A percentile compares a stretch with the other conserved stretches of the same genome.
phyloP scores from a whole-genome alignment of 305 asterid genomes.

The Fraxinus sp. region DNA sequence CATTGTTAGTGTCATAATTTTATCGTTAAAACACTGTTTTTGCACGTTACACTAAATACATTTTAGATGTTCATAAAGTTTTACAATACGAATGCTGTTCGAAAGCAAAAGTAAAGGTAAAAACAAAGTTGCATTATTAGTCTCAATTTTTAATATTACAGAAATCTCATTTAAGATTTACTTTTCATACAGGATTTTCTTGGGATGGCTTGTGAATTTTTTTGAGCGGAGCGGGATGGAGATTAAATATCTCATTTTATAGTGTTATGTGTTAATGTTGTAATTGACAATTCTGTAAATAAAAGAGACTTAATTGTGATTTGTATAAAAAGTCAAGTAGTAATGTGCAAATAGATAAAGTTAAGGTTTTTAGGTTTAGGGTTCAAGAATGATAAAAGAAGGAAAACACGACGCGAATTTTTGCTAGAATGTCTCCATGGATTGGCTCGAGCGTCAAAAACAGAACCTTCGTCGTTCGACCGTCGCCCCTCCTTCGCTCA shows the following conservation, averaged over 20 bases:
- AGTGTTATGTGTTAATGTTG: too few relatives aligned
- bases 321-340: too few relatives aligned
- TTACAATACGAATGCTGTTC: background rate
- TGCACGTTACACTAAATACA: background rate
- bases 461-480: too few relatives aligned
- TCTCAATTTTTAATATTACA: background rate
- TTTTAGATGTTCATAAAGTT: background rate
- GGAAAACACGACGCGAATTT: too few relatives aligned
- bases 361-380: too few relatives aligned
- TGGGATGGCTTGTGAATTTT: background rate
- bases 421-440: too few relatives aligned
- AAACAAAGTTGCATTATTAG: background rate
- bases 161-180: background rate
- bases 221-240: background rate
- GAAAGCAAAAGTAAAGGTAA: background rate
- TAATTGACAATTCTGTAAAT: too few relatives aligned
- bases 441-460: too few relatives aligned
- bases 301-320: too few relatives aligned
- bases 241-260: background rate
- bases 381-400: too few relatives aligned
- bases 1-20: background rate
- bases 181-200: background rate
- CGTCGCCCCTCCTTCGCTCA: too few relatives aligned
- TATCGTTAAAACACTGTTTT: background rate
- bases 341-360: too few relatives aligned